Evolutionary conservation across 2,329 filamentous ascomycete species (phyloP), one percentile per base, ranked within the genome.

Genomic region (Aspergillus terreus): DNA sequence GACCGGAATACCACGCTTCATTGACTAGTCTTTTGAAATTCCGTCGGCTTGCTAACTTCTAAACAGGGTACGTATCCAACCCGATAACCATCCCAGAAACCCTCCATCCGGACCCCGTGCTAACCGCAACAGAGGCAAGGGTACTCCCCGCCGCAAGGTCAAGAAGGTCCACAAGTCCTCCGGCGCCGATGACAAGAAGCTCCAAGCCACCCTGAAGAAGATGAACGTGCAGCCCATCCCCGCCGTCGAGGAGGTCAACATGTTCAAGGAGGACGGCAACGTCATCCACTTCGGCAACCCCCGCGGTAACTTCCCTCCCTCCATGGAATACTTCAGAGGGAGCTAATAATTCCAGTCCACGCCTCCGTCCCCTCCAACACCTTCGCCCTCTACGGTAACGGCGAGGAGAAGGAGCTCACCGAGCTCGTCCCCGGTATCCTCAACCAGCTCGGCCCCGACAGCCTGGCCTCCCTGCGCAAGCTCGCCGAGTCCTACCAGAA

Each of bases 191-290:
- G 94, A 99, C 87, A 97, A 96, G 90, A 99, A 99, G 86, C 90
- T 99, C 61, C 94, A 99, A 82, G 85, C 87, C 58, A 81, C 90
- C 58, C 84, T 99, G 64, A 99, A 99, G 89, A 99, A 99, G 88
- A 86, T 99, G 76, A 97, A 97, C 79, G 92, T 95, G 54, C 94
- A 99, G 85, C 94, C 94, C 70, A 97, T 99, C 78, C 92, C 95
- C 82, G 90, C 89, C 63, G 99, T 99, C 69, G 94, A 99, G 86
- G 94, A 99, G 83, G 94, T 99, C 76, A 99, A 99, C 87, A 99
- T 99, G 94, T 99, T 99, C 87, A 99, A 99, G 88, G 88, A 89
- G 74, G 94, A 99, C 75, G 94, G 94, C 77, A 99, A 99, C 77
- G 94, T 99, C 76, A 97, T 99, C 72, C 94, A 99, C 85, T 99